phyloP scores from a whole-genome alignment of 2,329 filamentous ascomycete species.

The Cladosporium phlei region DNA sequence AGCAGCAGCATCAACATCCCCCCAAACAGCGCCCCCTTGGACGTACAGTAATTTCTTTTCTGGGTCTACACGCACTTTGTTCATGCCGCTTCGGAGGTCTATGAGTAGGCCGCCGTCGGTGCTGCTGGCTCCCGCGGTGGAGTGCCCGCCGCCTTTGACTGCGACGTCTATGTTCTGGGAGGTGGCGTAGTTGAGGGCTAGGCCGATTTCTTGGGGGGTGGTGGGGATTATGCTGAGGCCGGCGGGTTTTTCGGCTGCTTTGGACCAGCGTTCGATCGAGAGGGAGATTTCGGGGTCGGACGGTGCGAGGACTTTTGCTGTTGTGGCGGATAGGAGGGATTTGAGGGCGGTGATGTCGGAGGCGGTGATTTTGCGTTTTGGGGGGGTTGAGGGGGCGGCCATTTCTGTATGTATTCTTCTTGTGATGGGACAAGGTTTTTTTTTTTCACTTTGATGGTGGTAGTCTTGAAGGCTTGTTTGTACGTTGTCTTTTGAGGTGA shows the following conservation, averaged over 20 bases:
- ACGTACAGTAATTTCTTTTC: conserved; percentile 29
- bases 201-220: conserved; percentile 38
- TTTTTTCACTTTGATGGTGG: too few species aligned
- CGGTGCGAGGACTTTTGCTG: conserved; percentile 17
- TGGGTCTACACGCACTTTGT: conserved; percentile 46
- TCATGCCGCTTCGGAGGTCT: conserved; percentile 48
- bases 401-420: background rate
- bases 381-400: background rate
- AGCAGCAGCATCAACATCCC: conserved; percentile 43
- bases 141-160: conserved; percentile 54
- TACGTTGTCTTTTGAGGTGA: too few species aligned
- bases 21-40: conserved; percentile 25
- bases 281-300: conserved; percentile 18
- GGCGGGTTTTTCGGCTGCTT: conserved; percentile 26
- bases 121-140: conserved; percentile 48
- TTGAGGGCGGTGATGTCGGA: conserved; percentile 19
- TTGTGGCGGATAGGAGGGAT: conserved; percentile 15
- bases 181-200: conserved; percentile 43
- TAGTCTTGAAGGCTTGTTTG: too few species aligned
- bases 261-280: conserved; percentile 24
- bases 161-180: conserved; percentile 46
- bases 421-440: background rate
- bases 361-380: conserved; percentile 9
- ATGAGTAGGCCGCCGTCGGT: conserved; percentile 52
- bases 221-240: conserved; percentile 44